A percentile compares a stretch with the other conserved stretches of the same genome.
Evolutionary conservation across 2,329 filamentous ascomycete species (phyloP).

Genomic region (Proliferodiscus dingleyae): DNA sequence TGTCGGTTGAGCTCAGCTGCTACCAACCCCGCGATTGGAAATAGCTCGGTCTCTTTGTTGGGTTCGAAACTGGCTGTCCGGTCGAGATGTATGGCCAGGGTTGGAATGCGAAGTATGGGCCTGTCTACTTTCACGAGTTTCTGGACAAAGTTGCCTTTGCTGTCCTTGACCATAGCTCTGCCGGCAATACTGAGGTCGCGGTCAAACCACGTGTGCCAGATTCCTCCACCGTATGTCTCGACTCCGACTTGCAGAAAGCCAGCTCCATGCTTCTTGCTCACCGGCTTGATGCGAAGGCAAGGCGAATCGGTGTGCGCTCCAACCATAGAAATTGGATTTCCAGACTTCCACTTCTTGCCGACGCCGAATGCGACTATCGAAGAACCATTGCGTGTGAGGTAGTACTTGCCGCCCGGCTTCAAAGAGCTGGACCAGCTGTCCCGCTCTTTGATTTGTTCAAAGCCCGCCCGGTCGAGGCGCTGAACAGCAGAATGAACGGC

Average conservation of each 20-base stretch:
- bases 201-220: conserved; percentile 99
- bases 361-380: conserved; percentile 92
- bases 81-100: conserved; percentile 89
- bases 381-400: conserved; percentile 87
- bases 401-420: conserved; percentile 88
- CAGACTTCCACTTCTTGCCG: conserved; percentile 83
- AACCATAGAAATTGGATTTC: conserved; percentile 87
- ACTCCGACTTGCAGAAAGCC: conserved; percentile 94
- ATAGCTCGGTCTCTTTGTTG: conserved; percentile 95
- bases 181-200: conserved; percentile 88
- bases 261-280: conserved; percentile 80
- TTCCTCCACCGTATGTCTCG: conserved; percentile 92
- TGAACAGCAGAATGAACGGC: conserved; percentile 75
- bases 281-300: conserved; percentile 85
- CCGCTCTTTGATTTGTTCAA: conserved; percentile 82
- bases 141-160: conserved; percentile 69
- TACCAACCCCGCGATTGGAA: conserved; percentile 85
- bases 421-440: conserved; percentile 80
- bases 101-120: conserved; percentile 87
- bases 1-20: conserved; percentile 82
- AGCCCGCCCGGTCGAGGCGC: conserved; percentile 77
- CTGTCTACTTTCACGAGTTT: conserved; percentile 86
- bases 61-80: conserved; percentile 81
- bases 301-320: conserved; percentile 96
- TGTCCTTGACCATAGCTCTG: conserved; percentile 73